Evolutionary conservation across 2,329 filamentous ascomycete genomes (phyloP).

Genomic region (Penicillium verrucosum): DNA sequence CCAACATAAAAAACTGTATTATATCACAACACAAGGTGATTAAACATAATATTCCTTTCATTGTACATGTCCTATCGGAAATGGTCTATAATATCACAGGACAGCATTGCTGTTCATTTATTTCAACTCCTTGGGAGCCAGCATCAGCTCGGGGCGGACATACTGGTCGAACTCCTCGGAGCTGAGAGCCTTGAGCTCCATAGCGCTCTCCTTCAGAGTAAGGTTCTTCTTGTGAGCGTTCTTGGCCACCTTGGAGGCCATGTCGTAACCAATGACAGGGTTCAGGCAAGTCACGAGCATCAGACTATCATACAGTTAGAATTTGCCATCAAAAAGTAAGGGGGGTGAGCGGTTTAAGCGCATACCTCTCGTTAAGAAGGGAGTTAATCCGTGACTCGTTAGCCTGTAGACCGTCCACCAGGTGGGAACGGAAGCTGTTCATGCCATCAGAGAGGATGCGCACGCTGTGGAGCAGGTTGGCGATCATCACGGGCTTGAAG

Average conservation of each 20-base stretch:
- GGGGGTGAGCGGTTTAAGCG: conserved; percentile 4
- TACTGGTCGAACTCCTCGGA: conserved; percentile 86
- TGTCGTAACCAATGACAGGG: conserved; percentile 95
- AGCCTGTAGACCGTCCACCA: conserved; percentile 81
- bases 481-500: conserved; percentile 95
- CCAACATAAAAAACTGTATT: not conserved
- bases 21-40: not conserved
- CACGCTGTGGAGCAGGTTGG: conserved; percentile 89
- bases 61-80: conserved; percentile 22
- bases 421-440: conserved; percentile 91
- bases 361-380: conserved; percentile 91
- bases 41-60: conserved; percentile 17
- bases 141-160: conserved; percentile 92
- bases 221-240: conserved; percentile 98
- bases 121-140: conserved; percentile 72
- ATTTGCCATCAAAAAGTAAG: conserved; percentile 7
- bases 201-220: conserved; percentile 87
- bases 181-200: conserved; percentile 87
- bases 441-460: conserved; percentile 88
- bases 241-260: conserved; percentile 96
- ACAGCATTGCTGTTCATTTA: conserved; percentile 29
- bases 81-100: conserved; percentile 19
- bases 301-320: conserved; percentile 56
- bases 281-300: conserved; percentile 99
- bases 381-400: conserved; percentile 89